These are phyloP conservation scores for Aspergillus bertholletiae DNA, from an alignment of 495 filamentous ascomycete genomes.

Conservation along the genomic window DNA sequence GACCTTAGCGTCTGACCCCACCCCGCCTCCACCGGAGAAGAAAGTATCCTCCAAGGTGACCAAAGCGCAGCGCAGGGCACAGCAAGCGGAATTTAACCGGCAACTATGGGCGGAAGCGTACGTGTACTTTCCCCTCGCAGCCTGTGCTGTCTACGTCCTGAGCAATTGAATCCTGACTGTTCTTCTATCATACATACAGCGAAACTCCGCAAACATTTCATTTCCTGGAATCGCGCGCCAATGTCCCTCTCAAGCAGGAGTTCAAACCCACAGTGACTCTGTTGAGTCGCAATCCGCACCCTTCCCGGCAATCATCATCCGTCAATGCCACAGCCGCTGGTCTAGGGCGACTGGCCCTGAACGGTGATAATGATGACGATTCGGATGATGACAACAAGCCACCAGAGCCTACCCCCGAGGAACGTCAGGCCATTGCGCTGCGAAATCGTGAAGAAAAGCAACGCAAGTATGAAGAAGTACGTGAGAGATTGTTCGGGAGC, in stretches of 20 bases:
- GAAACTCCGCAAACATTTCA: slow-evolving; percentile 64
- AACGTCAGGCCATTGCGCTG: slow-evolving; percentile 68
- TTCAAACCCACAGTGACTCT: slow-evolving; percentile 81
- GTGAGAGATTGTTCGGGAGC: slow-evolving; percentile 78
- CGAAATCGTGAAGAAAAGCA: slow-evolving; percentile 83
- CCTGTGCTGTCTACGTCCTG: background rate
- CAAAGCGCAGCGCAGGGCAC: slow-evolving; percentile 72
- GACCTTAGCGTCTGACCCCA: slow-evolving; percentile 34
- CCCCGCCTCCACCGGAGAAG: slow-evolving; percentile 35
- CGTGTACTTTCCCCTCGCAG: slow-evolving; percentile 17
- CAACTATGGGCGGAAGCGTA: slow-evolving; percentile 89
- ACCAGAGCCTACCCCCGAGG: slow-evolving; percentile 60
- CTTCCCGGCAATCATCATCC: slow-evolving; percentile 29
- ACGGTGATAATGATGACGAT: slow-evolving; percentile 62
- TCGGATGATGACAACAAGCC: slow-evolving; percentile 62
- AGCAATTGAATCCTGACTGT: background rate
- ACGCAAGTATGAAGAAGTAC: slow-evolving; percentile 78
- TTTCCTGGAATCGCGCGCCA: slow-evolving; percentile 64
- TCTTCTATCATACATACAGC: slow-evolving; percentile 28
- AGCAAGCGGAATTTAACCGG: slow-evolving; percentile 77
- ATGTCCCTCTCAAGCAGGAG: slow-evolving; percentile 69
- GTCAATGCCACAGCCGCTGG: slow-evolving; percentile 54
- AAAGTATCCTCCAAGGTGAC: slow-evolving; percentile 54
- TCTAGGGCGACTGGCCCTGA: slow-evolving; percentile 48
- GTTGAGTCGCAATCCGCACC: slow-evolving; percentile 74